Evolutionary conservation across 2,329 filamentous ascomycete genomes (phyloP).

Genomic region (Talaromyces sp.): DNA sequence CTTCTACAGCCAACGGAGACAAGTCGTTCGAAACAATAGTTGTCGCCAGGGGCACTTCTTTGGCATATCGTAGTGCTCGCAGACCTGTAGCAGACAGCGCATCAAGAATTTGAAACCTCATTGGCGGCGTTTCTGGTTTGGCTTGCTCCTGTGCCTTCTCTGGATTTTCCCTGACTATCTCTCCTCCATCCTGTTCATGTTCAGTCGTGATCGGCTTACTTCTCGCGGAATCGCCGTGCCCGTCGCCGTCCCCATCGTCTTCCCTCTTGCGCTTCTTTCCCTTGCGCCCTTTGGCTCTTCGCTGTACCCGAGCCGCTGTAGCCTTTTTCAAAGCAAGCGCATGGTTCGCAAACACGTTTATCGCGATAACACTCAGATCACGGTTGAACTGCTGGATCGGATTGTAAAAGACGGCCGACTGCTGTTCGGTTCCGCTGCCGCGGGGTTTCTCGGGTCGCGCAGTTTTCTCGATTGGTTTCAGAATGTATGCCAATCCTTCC

Average conservation of each 20-base stretch:
- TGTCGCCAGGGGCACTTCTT: slow-evolving; percentile 80
- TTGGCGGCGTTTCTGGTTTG: slow-evolving; percentile 15
- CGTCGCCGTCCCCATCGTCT: slow-evolving; percentile 19
- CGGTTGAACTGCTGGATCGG: slow-evolving; percentile 99
- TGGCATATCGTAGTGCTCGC: slow-evolving; percentile 81
- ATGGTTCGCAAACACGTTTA: slow-evolving; percentile 80
- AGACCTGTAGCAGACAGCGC: slow-evolving; percentile 91
- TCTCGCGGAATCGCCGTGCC: not conserved
- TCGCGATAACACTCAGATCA: slow-evolving; percentile 85
- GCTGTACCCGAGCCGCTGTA: not conserved
- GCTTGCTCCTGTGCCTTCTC: not conserved
- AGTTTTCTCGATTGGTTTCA: slow-evolving; percentile 50
- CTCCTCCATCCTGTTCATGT: not conserved
- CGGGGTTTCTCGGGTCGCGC: slow-evolving; percentile 36
- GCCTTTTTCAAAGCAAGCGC: slow-evolving; percentile 21
- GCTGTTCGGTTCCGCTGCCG: slow-evolving; percentile 50
- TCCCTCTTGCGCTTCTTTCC: slow-evolving; percentile 34
- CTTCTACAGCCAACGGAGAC: slow-evolving; percentile 66
- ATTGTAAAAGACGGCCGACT: slow-evolving; percentile 90
- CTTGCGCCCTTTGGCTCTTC: slow-evolving; percentile 42
- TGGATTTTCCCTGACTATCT: not conserved
- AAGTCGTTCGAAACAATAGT: slow-evolving; percentile 86
- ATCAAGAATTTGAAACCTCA: slow-evolving; percentile 78
- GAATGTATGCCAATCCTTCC: slow-evolving; percentile 63
- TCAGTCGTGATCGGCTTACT: not conserved